Evolutionary conservation across 2,329 filamentous ascomycete species (phyloP), one percentile per base, ranked within the genome.

Genomic region (Neofusicoccum parvum): DNA sequence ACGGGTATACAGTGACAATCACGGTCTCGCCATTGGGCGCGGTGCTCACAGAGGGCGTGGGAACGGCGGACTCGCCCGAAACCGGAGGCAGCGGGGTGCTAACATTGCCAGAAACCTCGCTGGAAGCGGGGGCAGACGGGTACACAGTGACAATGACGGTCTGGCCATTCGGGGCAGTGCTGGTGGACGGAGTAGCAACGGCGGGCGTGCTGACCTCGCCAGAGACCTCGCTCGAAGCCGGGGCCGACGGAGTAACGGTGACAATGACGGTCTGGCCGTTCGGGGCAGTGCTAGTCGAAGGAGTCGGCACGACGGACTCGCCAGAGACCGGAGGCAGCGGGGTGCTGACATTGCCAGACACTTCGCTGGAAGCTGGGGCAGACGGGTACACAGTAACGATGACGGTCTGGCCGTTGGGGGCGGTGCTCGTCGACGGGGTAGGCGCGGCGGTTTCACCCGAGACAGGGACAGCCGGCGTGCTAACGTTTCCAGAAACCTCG

Each of bases 141-240:
- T 17, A 60, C 14, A 60, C 32, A 23, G 56, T 60, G 9, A 46
- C 54, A 45, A 43, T 14, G 2, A 60, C 56, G 9, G 56, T 60
- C 43, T 60, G 15, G 41, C 43, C 43, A 43, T 12, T 37, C 1
- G 50, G 50, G 0, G 27, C 10, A 9, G 34, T 34, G 15, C 50
- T 53, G 5, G 34, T 12, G 10, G 34, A 34, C 7, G 50, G 50
- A 5, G 50, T 53, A 3, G 50, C 50, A 39, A 11, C 7, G 23
- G n/a, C 56, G 6, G 54, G 54, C 3, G 53, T 58, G 62, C 54
- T 73, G 4, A 34, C n/a, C 5, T 14, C 45, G 6, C 56, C 56
- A 46, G 56, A 62, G 15, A 45, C 53, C 10, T 45, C 39, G 39
- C 20, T 45, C 10, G 37, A n/a, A 3, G 27, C 53, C 7, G 39